Evolutionary conservation across 768 basidiomycete species (phyloP).

Genomic region (Rhizopogon vinicolor): DNA sequence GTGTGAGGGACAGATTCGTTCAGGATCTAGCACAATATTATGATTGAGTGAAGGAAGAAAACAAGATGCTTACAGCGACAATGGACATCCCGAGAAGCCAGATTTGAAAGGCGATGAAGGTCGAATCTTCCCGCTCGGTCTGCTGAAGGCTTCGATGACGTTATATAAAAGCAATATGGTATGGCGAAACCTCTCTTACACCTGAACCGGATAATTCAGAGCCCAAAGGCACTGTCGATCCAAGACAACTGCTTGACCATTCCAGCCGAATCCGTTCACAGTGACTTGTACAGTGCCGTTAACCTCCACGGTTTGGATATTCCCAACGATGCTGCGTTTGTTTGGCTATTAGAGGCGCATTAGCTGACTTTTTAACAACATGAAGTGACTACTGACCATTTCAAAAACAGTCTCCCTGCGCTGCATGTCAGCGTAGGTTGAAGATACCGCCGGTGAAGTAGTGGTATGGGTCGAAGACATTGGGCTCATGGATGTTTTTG

Average conservation of each 20-base stretch:
- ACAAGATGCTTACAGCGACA: conserved; percentile 40
- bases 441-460: background rate
- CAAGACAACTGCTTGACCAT: conserved; percentile 34
- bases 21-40: conserved; percentile 23
- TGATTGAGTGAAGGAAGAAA: conserved; percentile 14
- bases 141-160: conserved; percentile 47
- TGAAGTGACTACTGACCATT: background rate
- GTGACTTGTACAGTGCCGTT: conserved; percentile 18
- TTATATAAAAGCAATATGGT: background rate
- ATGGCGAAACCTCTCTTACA: conserved; percentile 38
- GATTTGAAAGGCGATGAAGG: conserved; percentile 74
- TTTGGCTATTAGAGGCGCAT: background rate
- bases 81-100: conserved; percentile 80
- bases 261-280: conserved; percentile 30
- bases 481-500: background rate
- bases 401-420: background rate
- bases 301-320: conserved; percentile 24
- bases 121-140: conserved; percentile 73
- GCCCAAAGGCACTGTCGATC: conserved; percentile 49
- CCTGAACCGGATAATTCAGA: conserved; percentile 65
- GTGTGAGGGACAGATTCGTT: conserved; percentile 84
- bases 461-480: background rate
- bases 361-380: background rate
- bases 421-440: background rate
- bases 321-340: conserved; percentile 11